Percentiles rank a stretch among this genome's conserved stretches.
phyloP scores from a whole-genome alignment of 2,329 filamentous ascomycete species.

The Fusarium euwallaceae region DNA sequence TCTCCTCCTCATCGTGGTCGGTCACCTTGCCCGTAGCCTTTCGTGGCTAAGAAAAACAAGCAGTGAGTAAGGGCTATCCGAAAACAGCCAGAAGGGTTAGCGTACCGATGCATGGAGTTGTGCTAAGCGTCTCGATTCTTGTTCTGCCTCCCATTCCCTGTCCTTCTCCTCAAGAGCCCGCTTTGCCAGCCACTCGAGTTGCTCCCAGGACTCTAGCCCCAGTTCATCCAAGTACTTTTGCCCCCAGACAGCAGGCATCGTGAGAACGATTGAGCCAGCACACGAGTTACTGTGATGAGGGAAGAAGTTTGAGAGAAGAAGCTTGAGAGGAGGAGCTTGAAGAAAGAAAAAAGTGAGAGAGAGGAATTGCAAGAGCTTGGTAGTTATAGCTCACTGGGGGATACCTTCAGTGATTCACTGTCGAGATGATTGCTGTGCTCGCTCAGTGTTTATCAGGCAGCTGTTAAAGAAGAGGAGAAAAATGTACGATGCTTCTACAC shows the following conservation, averaged over 20 bases:
- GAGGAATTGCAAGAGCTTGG: neutral
- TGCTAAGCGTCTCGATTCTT: neutral
- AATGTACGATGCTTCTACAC: neutral
- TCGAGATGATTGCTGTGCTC: neutral
- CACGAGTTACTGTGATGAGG: neutral
- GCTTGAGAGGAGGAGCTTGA: neutral
- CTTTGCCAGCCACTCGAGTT: neutral
- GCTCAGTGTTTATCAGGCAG: neutral
- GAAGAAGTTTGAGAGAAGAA: neutral
- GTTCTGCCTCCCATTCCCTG: neutral
- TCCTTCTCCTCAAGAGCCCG: neutral
- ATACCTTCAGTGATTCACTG: neutral
- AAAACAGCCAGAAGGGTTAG: neutral
- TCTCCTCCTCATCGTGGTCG: neutral
- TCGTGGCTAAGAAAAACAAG: neutral
- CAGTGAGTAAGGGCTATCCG: neutral
- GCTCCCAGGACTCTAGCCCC: neutral
- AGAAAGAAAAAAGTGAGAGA: neutral
- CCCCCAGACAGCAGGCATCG: neutral
- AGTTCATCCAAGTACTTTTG: neutral
- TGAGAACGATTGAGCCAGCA: neutral
- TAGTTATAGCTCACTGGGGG: neutral
- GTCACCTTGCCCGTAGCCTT: neutral
- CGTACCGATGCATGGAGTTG: neutral
- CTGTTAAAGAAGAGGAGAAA: neutral